Conservation (phyloP, 306 rosid species). For the Ochetophila trinervis region DNA sequence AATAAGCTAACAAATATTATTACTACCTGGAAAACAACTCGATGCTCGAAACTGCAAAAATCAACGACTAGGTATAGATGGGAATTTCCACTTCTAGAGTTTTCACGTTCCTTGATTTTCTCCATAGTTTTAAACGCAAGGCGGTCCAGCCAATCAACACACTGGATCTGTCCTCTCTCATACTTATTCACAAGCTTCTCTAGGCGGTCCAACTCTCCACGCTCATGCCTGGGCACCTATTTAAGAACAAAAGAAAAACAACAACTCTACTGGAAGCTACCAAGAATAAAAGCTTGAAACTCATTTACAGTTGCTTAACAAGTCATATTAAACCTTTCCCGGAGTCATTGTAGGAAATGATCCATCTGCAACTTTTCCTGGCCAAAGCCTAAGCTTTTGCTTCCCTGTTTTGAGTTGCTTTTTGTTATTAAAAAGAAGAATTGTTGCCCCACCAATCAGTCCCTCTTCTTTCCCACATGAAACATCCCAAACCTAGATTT, state of each 20-base stretch:
- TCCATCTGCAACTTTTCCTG: conserved; percentile 90
- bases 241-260: conserved; percentile 8
- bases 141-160: conserved; percentile 95
- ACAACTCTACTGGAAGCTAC: conserved; percentile 19
- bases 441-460: conserved; percentile 94
- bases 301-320: conserved; percentile 15
- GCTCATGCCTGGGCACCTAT: conserved; percentile 89
- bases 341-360: conserved; percentile 75
- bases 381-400: conserved; percentile 96
- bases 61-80: conserved; percentile 80
- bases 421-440: conserved; percentile 80
- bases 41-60: conserved; percentile 88
- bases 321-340: conserved; percentile 67
- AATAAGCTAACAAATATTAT: conserved; percentile 5
- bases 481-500: conserved; percentile 89
- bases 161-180: conserved; percentile 87
- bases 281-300: neutral
- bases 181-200: conserved; percentile 90
- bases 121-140: conserved; percentile 79
- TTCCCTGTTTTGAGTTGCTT: conserved; percentile 94
- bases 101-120: conserved; percentile 73
- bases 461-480: conserved; percentile 79
- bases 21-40: conserved; percentile 91
- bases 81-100: conserved; percentile 70
- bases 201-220: conserved; percentile 91